Evolutionary conservation across 768 basidiomycete species (phyloP), one percentile per base, ranked within the genome.

Genomic region (Pisolithus orientalis): DNA sequence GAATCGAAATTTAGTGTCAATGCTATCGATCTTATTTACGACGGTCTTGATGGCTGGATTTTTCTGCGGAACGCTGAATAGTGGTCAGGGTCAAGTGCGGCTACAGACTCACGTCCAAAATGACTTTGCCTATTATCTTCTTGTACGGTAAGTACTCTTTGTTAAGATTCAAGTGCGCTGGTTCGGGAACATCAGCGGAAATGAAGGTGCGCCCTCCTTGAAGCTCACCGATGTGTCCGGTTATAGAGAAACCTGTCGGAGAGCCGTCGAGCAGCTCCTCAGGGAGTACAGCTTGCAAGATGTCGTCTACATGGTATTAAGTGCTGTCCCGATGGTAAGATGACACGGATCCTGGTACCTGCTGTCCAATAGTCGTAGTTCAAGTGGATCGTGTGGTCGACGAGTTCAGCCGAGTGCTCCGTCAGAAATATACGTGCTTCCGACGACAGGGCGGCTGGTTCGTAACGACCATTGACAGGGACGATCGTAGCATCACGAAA

Each of bases 91-190:
- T 1, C 2, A 10, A 28, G 53, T 52, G 11, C 11, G 6, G 7
- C 5, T 11, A 14, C 17, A 56, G 25, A 70, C 89, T 58, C 59
- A 91, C 95, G 68, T 97, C 94, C 39, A 98, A 73, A 39, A 97
- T 82, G 34, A 98, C 79, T 69, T 95, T 86, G 0, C 94, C 96
- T 59, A 99, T 96, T 29, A 93, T 67, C 59, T 88, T 69, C 65
- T 92, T 93, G 72, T 88, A 98, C 2, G 94, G 93, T 29, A 97
- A 66, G 71, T 94, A 98, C 65, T 94, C 88, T 16, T 85, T 81
- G 58, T 87, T 82, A 32, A 99, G 78, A 65, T 99, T 99, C 47
- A 97, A 69, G 65, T 98, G 96, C 0, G 91, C 95, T 96, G 53
- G 21, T 46, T 16, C 52, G 52, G 16, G 34, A 7, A 40, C 47